A percentile compares a stretch with the other conserved stretches of the same genome.
Conservation (phyloP, 345 rosid genomes). For the Schrenkiella parvula region DNA sequence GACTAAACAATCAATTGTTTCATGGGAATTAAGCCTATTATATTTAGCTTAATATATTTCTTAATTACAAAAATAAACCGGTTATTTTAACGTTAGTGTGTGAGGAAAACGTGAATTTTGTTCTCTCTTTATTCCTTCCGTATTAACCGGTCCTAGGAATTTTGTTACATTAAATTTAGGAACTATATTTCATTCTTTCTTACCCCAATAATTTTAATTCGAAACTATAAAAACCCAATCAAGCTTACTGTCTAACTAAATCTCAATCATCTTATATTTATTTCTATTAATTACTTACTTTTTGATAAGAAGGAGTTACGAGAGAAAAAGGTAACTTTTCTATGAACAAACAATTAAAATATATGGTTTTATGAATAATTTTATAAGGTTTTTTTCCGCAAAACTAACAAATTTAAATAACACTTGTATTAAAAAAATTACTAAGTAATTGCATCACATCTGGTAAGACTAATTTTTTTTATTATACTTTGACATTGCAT, state of each 20-base stretch:
- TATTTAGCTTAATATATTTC: background rate
- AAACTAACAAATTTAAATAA: too few species aligned
- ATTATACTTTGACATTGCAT: background rate
- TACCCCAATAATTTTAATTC: background rate
- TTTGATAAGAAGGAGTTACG: too few species aligned
- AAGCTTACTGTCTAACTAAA: too few species aligned
- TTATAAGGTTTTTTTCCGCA: too few species aligned
- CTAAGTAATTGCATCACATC: background rate
- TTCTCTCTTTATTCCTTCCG: slow-evolving; percentile 36
- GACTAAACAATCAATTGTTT: background rate
- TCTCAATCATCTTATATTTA: background rate
- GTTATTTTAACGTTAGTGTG: slow-evolving; percentile 24
- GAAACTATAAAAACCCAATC: background rate
- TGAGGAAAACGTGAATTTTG: slow-evolving; percentile 32
- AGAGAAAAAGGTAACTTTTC: too few species aligned
- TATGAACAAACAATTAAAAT: too few species aligned
- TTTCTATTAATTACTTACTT: too few species aligned
- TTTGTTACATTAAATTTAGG: slow-evolving; percentile 22
- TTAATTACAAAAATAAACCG: background rate
- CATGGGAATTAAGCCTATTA: background rate
- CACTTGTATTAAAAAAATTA: background rate
- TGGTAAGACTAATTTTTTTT: background rate
- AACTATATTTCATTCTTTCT: slow-evolving; percentile 18
- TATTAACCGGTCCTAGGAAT: slow-evolving; percentile 36
- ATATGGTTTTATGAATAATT: too few species aligned